Evolutionary conservation across 2,329 filamentous ascomycete species (phyloP), one percentile per base, ranked within the genome.

Genomic region (Macroventuria anomochaeta): DNA sequence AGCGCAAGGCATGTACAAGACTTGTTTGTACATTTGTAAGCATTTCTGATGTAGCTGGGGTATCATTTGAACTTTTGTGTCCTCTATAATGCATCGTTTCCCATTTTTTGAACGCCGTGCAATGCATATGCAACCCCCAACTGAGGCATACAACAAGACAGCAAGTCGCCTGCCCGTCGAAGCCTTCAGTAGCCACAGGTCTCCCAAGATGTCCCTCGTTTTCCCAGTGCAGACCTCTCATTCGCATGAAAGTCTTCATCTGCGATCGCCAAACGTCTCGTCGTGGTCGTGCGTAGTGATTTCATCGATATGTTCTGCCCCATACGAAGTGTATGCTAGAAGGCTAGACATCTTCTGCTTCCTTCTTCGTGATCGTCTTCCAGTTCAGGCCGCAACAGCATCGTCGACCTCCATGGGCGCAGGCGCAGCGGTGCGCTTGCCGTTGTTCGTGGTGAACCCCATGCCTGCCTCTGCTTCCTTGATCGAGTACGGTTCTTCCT

Each of bases 401-500:
- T 69, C 63, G 57, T 74, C 71, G 12, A 74, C 65, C 21, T 74
- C 71, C 71, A 74, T 74, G 23, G 61, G 52, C 34, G 51, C 51
- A 18, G 58, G 58, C 25, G 34, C 48, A 38, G 65, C 57, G 10
- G 66, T 60, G 49, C 72, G 69, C 57, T 71, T 76, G 59, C 84
- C 84, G 73, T 92, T 92, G 71, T 92, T 88, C 26, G 85, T 87
- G 48, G 83, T 80, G 50, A 93, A 77, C 32, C 91, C 91, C 29
- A 88, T 80, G 0, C 89, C 91, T 13, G 90, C 91, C 70, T 96
- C 91, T 26, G 93, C 91, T 64, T 93, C 86, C 69, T 90, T 89
- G 69, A 96, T 91, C 5, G 88, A 88, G 75, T 96, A 95, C 8
- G 91, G 90, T 66, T 91, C 90, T 69, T 96, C 91, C 59, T 86